phyloP scores from a whole-genome alignment of 768 basidiomycete genomes.

The Trametes cingulata region DNA sequence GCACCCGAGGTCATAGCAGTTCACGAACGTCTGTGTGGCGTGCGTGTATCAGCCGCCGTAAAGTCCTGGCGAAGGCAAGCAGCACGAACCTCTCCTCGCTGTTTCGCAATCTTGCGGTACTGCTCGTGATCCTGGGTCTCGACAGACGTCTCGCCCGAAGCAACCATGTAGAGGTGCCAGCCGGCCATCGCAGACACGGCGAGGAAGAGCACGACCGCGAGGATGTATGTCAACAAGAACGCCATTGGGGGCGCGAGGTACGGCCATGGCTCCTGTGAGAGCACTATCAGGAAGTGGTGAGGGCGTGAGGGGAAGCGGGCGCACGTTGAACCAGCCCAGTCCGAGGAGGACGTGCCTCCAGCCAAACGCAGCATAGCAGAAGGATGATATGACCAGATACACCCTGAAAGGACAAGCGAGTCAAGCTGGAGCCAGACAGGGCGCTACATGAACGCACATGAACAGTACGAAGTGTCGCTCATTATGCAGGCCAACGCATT shows the following conservation, averaged over 20 bases:
- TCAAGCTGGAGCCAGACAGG: neutral
- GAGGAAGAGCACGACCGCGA: conserved; percentile 72
- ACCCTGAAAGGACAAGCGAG: conserved; percentile 45
- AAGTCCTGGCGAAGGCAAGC: too few relatives aligned
- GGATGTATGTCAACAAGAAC: conserved; percentile 76
- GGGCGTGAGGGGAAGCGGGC: conserved; percentile 1
- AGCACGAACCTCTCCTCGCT: conserved; percentile 64
- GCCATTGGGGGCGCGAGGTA: conserved; percentile 61
- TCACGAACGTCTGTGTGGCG: conserved; percentile 65
- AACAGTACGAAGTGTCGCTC: conserved; percentile 96
- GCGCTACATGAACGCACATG: conserved; percentile 55
- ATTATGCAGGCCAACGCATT: conserved; percentile 95
- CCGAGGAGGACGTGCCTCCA: conserved; percentile 59
- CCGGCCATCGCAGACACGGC: conserved; percentile 71
- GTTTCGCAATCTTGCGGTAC: conserved; percentile 68
- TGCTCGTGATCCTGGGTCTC: conserved; percentile 86
- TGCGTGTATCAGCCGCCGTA: too few relatives aligned
- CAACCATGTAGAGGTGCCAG: conserved; percentile 74
- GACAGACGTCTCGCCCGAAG: conserved; percentile 82
- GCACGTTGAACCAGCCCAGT: conserved; percentile 51
- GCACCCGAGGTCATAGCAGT: conserved; percentile 89
- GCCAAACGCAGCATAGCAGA: conserved; percentile 63
- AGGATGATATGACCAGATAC: conserved; percentile 76
- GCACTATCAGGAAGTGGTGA: neutral
- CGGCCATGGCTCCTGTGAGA: conserved; percentile 25